These are phyloP conservation scores for Syzygium malaccense DNA, from an alignment of 441 rosid species.

Conservation along the genomic window DNA sequence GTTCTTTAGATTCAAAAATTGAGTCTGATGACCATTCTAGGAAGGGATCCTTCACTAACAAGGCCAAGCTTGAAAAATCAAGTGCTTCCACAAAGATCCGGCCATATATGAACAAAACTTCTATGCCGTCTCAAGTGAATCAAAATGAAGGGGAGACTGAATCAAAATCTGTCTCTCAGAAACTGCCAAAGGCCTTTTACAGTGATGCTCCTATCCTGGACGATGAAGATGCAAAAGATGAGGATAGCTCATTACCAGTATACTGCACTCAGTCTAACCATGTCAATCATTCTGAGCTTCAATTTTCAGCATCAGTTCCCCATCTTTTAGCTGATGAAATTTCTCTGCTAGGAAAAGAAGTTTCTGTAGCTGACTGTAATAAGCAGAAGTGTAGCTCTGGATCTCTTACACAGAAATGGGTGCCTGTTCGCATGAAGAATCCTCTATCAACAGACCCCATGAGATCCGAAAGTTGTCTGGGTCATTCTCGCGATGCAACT, in stretches of 20 bases:
- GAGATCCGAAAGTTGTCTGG: conserved; percentile 5
- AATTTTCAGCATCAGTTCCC: conserved; percentile 17
- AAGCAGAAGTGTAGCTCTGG: conserved; percentile 30
- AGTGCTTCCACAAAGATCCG: neutral
- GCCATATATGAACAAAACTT: conserved; percentile 4
- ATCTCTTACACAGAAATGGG: conserved; percentile 39
- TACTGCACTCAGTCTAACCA: conserved; percentile 2
- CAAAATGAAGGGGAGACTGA: conserved; percentile 2
- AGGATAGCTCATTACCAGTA: conserved; percentile 9
- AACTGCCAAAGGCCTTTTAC: neutral
- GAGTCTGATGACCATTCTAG: conserved; percentile 6
- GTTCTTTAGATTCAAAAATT: conserved; percentile 17
- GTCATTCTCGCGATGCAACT: conserved; percentile 9
- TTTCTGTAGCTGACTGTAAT: conserved; percentile 12
- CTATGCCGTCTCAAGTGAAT: neutral
- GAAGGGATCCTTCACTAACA: conserved; percentile 18
- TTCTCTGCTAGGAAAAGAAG: conserved; percentile 19
- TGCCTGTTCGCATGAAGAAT: conserved; percentile 30
- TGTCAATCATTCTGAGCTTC: neutral
- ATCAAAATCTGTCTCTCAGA: conserved; percentile 5
- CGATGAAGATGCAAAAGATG: conserved; percentile 4
- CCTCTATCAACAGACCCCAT: conserved; percentile 5
- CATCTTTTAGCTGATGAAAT: conserved; percentile 23
- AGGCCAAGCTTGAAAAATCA: conserved; percentile 4
- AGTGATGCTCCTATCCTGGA: conserved; percentile 6